phyloP scores from a whole-genome alignment of 768 basidiomycete genomes.

The Russula sp. region DNA sequence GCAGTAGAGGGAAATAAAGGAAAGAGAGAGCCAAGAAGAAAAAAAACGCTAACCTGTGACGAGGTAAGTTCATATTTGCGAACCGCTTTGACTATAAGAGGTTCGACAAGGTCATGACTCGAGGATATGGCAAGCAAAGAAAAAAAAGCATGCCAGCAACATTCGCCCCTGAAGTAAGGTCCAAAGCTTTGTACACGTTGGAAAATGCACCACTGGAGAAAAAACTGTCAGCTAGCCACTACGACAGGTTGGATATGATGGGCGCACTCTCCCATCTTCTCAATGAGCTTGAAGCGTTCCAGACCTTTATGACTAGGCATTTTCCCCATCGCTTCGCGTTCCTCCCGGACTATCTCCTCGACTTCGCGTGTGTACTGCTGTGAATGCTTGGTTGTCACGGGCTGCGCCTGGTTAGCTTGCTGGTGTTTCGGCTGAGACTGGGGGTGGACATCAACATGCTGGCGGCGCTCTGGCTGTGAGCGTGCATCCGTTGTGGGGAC shows the following conservation, averaged over 20 bases:
- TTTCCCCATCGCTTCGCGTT: conserved; percentile 60
- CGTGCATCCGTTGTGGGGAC: conserved; percentile 10
- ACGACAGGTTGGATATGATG: conserved; percentile 3
- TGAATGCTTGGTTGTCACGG: conserved; percentile 13
- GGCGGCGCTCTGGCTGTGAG: conserved; percentile 27
- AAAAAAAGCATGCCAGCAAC: conserved; percentile 63
- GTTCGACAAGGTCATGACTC: conserved; percentile 15
- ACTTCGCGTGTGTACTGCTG: conserved; percentile 39
- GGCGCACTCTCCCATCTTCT: conserved; percentile 93
- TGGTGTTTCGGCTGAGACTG: conserved; percentile 25
- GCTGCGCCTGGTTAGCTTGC: conserved; percentile 10
- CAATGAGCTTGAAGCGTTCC: conserved; percentile 65
- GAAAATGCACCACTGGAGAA: conserved; percentile 83
- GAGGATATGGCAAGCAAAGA: conserved; percentile 15
- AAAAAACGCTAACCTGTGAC: conserved; percentile 65
- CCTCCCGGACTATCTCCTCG: conserved; percentile 68
- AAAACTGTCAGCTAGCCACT: conserved; percentile 21
- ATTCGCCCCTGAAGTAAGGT: conserved; percentile 63
- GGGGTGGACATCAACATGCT: conserved; percentile 29
- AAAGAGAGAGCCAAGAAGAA: conserved; percentile 9
- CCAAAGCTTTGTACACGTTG: conserved; percentile 92
- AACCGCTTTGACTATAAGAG: conserved; percentile 74
- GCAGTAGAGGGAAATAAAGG: conserved; percentile 24
- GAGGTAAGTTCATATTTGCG: conserved; percentile 89
- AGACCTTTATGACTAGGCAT: conserved; percentile 86